These are phyloP conservation scores for Ascosphaera acerosa DNA, from an alignment of 2,329 filamentous ascomycete species.

Conservation along the genomic window DNA sequence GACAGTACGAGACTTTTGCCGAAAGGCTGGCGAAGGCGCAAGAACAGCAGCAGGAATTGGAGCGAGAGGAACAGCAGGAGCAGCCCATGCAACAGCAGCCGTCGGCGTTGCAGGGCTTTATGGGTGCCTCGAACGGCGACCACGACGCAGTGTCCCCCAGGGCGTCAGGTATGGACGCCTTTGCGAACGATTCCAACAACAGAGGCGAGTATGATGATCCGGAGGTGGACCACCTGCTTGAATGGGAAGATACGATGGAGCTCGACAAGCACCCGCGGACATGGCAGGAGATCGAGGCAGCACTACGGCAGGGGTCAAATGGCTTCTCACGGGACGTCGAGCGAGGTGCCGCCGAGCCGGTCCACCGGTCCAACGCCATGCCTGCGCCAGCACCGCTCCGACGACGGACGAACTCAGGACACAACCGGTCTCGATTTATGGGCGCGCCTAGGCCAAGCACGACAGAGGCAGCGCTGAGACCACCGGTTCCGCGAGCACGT, in stretches of 20 bases:
- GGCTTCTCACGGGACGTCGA: background rate
- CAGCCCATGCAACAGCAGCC: slow-evolving; percentile 8
- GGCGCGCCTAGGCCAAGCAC: background rate
- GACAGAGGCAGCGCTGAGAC: slow-evolving; percentile 2
- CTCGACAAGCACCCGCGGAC: slow-evolving; percentile 11
- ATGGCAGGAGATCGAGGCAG: slow-evolving; percentile 16
- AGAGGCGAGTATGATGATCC: slow-evolving; percentile 7
- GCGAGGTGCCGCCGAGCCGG: background rate
- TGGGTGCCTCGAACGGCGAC: slow-evolving; percentile 2
- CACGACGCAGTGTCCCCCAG: background rate
- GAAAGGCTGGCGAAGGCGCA: background rate
- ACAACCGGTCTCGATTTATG: background rate
- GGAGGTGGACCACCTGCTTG: slow-evolving; percentile 6
- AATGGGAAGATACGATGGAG: slow-evolving; percentile 7
- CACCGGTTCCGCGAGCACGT: slow-evolving; percentile 3
- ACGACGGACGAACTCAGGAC: background rate
- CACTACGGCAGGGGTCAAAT: slow-evolving; percentile 4
- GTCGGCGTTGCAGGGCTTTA: background rate
- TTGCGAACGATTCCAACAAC: background rate
- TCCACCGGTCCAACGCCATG: background rate
- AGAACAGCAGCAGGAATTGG: no score
- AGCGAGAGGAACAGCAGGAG: slow-evolving; percentile 10
- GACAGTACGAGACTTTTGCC: background rate
- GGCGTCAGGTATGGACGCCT: background rate
- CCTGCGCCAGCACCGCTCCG: slow-evolving; percentile 2